Evolutionary conservation across 441 rosid species (phyloP).

Genomic region (Populus tomentosa): DNA sequence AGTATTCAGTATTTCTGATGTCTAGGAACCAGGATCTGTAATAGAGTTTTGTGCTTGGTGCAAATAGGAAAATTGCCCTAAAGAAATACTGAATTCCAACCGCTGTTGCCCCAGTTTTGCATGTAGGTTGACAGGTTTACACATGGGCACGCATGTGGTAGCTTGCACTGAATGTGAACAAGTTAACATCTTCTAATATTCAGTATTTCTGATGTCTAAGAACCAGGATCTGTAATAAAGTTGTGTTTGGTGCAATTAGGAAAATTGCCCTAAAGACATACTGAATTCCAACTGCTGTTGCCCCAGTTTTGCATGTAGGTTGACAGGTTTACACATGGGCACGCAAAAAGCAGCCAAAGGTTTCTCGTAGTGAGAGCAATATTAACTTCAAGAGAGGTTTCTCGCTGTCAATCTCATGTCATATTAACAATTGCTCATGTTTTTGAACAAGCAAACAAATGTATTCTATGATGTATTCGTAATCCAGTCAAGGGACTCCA

Average conservation of each 20-base stretch:
- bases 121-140: too few relatives aligned
- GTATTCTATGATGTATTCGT: background rate
- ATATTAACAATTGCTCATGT: background rate
- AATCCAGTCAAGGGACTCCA: background rate
- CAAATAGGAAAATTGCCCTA: too few relatives aligned
- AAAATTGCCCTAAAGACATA: background rate
- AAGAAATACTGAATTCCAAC: too few relatives aligned
- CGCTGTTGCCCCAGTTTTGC: too few relatives aligned
- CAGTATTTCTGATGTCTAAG: background rate
- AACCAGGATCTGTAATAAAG: background rate
- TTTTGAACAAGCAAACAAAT: background rate
- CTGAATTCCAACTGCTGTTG: background rate
- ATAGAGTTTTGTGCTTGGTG: too few relatives aligned
- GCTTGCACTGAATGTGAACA: background rate
- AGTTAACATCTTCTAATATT: background rate
- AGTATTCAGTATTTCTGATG: too few relatives aligned
- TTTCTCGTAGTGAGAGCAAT: background rate
- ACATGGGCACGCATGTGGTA: background rate
- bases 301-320: background rate
- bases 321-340: background rate
- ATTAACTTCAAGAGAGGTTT: background rate
- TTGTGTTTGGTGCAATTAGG: background rate
- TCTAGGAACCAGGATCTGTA: too few relatives aligned
- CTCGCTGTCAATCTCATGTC: background rate
- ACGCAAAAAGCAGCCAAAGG: background rate